phyloP scores from a whole-genome alignment of 257 asterid species.

The Leptodermis oblonga region DNA sequence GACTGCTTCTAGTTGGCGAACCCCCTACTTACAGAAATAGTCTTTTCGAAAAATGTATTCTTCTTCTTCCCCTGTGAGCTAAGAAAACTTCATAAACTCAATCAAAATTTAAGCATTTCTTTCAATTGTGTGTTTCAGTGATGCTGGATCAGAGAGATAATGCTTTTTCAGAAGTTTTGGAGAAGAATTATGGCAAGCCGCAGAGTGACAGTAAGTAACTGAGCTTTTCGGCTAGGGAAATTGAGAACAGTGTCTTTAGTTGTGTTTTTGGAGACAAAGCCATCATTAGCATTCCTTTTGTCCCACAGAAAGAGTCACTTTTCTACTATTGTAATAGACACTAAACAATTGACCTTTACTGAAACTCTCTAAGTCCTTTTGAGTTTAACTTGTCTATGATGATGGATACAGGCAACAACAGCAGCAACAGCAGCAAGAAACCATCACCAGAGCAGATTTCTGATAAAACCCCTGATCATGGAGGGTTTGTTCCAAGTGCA shows the following conservation, averaged over 20 bases:
- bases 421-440: conserved; percentile 27
- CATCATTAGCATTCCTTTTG: too few relatives aligned
- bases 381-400: too few relatives aligned
- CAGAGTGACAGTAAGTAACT: conserved; percentile 46
- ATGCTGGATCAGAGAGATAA: conserved; percentile 49
- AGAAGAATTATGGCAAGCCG: conserved; percentile 51
- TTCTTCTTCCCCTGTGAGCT: conserved; percentile 1
- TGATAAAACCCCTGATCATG: conserved; percentile 21
- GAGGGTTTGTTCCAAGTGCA: conserved; percentile 15
- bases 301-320: too few relatives aligned
- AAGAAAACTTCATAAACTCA: background rate
- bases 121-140: conserved; percentile 38
- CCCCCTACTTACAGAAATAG: conserved; percentile 43
- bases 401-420: conserved; percentile 40
- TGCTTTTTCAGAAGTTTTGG: conserved; percentile 38
- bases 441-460: conserved; percentile 19
- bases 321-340: too few relatives aligned
- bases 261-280: too few relatives aligned
- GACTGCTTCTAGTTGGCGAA: conserved; percentile 58
- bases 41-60: conserved; percentile 56
- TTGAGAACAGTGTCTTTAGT: background rate
- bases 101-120: background rate
- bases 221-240: background rate
- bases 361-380: too few relatives aligned
- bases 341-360: too few relatives aligned